These are phyloP conservation scores for Aspergillus ochraceus DNA, from an alignment of 2,329 filamentous ascomycete species.

Conservation along the genomic window DNA sequence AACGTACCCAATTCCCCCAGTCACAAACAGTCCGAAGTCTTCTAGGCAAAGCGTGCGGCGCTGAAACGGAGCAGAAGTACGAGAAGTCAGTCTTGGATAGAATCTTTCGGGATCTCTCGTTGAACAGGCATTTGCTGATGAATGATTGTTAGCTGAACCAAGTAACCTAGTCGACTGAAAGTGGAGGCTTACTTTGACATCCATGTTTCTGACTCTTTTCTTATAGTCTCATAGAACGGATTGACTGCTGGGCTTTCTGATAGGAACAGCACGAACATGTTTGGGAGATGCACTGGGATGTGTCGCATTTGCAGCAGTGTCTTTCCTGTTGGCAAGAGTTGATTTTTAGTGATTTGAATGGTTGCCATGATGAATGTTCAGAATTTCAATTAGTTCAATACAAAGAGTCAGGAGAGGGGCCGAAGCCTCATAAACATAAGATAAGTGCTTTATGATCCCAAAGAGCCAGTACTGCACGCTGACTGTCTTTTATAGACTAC, in stretches of 20 bases:
- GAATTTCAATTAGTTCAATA: not conserved
- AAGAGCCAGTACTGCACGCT: no score
- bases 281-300: conserved; percentile 20
- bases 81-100: no score
- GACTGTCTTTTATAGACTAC: no score
- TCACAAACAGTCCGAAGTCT: conserved; percentile 27
- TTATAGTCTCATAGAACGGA: conserved; percentile 23
- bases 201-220: conserved; percentile 26
- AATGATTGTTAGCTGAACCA: no score
- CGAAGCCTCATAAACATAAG: no score
- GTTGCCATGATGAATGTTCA: no score
- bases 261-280: conserved; percentile 32
- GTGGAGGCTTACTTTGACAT: conserved; percentile 19
- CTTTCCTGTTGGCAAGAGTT: conserved; percentile 3
- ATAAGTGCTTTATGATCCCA: no score
- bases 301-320: conserved; percentile 1
- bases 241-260: conserved; percentile 24
- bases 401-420: not conserved
- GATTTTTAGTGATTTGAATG: no score
- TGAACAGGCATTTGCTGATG: no score
- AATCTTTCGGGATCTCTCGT: no score
- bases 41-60: conserved; percentile 20
- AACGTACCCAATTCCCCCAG: conserved; percentile 12
- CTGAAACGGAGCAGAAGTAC: conserved; percentile 7
- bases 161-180: conserved; percentile 17